Evolutionary conservation across 2,329 filamentous ascomycete species (phyloP).

Genomic region (Ophiostoma sp.): DNA sequence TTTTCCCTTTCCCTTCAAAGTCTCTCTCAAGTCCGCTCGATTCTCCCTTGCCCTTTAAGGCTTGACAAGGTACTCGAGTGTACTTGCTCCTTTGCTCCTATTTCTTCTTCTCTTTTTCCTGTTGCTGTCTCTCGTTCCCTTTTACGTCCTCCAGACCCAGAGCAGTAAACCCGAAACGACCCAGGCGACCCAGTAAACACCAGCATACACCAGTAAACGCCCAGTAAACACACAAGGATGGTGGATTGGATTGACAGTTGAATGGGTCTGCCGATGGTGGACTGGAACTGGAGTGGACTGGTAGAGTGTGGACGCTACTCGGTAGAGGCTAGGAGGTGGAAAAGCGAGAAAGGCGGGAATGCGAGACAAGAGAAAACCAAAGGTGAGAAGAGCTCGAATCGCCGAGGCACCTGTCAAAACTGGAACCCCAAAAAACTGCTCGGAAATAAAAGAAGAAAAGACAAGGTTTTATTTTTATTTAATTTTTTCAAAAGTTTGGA

Average conservation of each 20-base stretch:
- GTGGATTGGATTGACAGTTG: neutral
- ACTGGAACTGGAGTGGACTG: neutral
- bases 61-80: neutral
- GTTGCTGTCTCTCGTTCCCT: conserved; percentile 10
- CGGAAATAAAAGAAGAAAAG: neutral
- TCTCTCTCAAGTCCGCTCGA: neutral
- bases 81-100: conserved; percentile 7
- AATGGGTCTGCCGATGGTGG: conserved; percentile 12
- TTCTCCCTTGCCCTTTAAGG: neutral
- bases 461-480: no score
- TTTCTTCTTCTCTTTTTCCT: neutral
- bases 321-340: neutral
- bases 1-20: neutral
- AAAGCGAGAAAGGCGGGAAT: neutral
- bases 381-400: neutral
- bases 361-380: neutral
- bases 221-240: conserved; percentile 2
- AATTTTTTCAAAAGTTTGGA: neutral
- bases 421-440: no score
- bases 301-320: neutral
- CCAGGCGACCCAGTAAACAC: neutral
- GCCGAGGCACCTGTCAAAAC: neutral
- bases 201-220: neutral
- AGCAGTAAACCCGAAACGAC: neutral
- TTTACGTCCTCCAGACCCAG: conserved; percentile 7